Base-by-base conservation (phyloP, 495 filamentous ascomycete genomes). In the Clohesyomyces aquaticus region DNA sequence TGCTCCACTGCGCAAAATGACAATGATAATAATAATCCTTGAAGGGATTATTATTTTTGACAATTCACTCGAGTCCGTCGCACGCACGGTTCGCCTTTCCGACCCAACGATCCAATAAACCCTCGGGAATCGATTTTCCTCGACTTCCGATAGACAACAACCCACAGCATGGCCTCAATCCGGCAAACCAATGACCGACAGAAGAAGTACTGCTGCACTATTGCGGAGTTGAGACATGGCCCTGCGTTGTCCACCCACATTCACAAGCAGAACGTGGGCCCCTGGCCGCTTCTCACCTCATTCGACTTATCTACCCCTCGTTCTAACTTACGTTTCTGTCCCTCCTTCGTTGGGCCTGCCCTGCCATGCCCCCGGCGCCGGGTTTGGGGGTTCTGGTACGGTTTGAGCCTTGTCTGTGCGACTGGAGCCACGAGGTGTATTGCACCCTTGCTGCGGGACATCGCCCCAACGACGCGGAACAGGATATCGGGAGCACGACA, bases 351-450 rank as follows among this genome's bases (percentile, higher is more conserved):
- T 51, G 47, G 23, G 21, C 3, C 45, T 25, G n/a, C 11, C 16
- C 6, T 38, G 29, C 12, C 1, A n/a, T 29, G 22, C n/a, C 21
- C 29, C 51, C 60, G 56, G 43, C 52, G 26, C 38, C 42, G 52
- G 51, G 60, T 38, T 14, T 38, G 6, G 32, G 32, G 14, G 6
- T 59, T 29, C 9, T 18, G 8, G 22, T 52, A 22, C 49, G 49
- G 32, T 6, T 38, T 59, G 52, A 49, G 54, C 43, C 51, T 59
- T 22, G 54, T 35, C 29, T 43, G 61, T 59, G 54, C 55, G n/a
- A 58, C 61, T 22, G 23, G 14, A 49, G 61, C 61, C 61, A 65
- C 61, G 61, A 65, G 61, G 53, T 55, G 27, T 18, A 50, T 14
- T 3, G n/a, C 48, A 29, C n/a, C n/a, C n/a, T n/a, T 58, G 42